Evolutionary conservation across 2,329 filamentous ascomycete species (phyloP).

Genomic region (Chalaropsis ovoidea): DNA sequence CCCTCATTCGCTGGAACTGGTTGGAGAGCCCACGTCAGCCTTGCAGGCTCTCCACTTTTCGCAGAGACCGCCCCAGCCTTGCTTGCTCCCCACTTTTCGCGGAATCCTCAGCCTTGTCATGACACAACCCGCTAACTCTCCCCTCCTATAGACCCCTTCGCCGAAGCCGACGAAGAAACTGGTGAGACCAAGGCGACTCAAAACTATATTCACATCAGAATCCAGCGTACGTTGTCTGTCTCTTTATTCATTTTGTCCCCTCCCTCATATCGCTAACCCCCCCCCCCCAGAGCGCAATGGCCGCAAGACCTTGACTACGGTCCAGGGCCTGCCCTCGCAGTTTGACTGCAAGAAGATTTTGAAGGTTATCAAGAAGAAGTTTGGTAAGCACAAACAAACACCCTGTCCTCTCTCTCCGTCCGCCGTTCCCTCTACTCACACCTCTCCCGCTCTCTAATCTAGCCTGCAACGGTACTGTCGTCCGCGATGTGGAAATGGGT

Average conservation of each 20-base stretch:
- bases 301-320: constrained; percentile 99
- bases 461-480: constrained; percentile 99
- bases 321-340: constrained; percentile 97
- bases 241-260: constrained; percentile 21
- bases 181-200: constrained; percentile 90
- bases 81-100: neutral
- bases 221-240: constrained; percentile 67
- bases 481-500: constrained; percentile 90
- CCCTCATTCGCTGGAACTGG: constrained; percentile 2
- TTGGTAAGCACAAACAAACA: constrained; percentile 49
- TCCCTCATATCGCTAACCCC: neutral
- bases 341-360: constrained; percentile 99
- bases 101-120: neutral
- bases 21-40: neutral
- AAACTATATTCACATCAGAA: constrained; percentile 99
- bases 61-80: neutral
- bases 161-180: constrained; percentile 99
- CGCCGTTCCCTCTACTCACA: constrained; percentile 28
- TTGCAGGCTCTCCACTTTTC: neutral
- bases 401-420: constrained; percentile 19
- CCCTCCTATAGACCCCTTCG: constrained; percentile 79
- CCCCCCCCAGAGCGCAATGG: constrained; percentile 82
- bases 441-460: constrained; percentile 17
- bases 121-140: constrained; percentile 29
- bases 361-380: constrained; percentile 99